Evolutionary conservation across 495 filamentous ascomycete genomes (phyloP), one percentile per base, ranked within the genome.

Genomic region (Parachaetomium inaequale): DNA sequence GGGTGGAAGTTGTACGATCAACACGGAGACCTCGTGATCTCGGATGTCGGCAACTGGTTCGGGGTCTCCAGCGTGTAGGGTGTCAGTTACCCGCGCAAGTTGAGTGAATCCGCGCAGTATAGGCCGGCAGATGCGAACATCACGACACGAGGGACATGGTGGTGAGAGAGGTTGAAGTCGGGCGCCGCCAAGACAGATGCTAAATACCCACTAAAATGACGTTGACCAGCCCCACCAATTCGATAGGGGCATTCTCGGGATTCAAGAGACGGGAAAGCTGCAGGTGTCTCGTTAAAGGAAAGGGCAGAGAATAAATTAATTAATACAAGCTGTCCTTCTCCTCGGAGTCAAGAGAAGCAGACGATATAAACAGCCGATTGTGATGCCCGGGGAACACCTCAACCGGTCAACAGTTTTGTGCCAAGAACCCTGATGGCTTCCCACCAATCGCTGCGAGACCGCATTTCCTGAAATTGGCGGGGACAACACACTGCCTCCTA

Each of bases 161-260:
- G 19, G 17, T 46, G 42, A 17, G 42, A 19, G 29, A 34, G 23
- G 26, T 45, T 34, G 26, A 36, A n/a, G 17, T 26, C 47, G 52
- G 32, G 46, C 46, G 42, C 26, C 17, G 56, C 56, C 56, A 52
- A 60, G 58, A 52, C 12, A 34, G 32, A 6, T 4, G 31, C 25
- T 19, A 15, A 53, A 45, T 21, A 8, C 36, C 46, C 23, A 53
- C 36, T 40, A 28, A 53, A 61, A 61, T 61, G 58, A 61, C 58
- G 58, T 61, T 54, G 34, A 38, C 25, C 5, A 2, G 34, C 36
- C 58, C 58, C 58, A 52, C 49, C 25, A 31, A 40, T 21, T 19
- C 40, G n/a, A n/a, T n/a, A 50, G 12, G n/a, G 10, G 17, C 26
- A 15, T 11, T 5, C 12, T 11, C 52, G 15, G 15, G 6, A 43